These are phyloP conservation scores for Narthecium ossifragum DNA, from an alignment of 106 monocot species.

Conservation along the genomic window DNA sequence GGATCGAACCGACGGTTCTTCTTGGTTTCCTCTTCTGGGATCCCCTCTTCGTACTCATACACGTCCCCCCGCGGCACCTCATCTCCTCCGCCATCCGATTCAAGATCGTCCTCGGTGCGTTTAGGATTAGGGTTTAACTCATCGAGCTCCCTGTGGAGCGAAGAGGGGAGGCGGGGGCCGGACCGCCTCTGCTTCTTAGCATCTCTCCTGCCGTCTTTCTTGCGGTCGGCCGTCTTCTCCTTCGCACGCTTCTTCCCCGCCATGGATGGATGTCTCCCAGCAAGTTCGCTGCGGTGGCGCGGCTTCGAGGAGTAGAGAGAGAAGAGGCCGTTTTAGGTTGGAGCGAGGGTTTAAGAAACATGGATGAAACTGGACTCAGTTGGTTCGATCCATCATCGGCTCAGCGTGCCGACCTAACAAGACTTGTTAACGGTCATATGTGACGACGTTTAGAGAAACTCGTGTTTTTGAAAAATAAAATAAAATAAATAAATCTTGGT, in stretches of 20 bases:
- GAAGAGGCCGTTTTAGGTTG: no score
- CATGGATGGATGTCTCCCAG: no score
- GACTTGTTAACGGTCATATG: no score
- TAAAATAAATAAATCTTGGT: no score
- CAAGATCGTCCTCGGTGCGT: slow-evolving; percentile 11
- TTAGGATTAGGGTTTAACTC: no score
- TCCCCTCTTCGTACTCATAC: slow-evolving; percentile 77
- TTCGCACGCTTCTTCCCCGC: slow-evolving; percentile 14
- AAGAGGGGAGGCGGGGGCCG: slow-evolving; percentile 66
- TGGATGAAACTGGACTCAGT: no score
- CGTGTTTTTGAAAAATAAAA: no score
- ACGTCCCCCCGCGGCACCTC: slow-evolving; percentile 21
- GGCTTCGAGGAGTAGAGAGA: slow-evolving; percentile 3
- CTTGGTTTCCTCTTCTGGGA: slow-evolving; percentile 65
- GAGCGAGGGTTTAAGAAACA: no score
- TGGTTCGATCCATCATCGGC: no score
- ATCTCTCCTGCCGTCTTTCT: slow-evolving; percentile 7
- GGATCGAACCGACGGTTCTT: slow-evolving; percentile 83
- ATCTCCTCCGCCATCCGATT: slow-evolving; percentile 7
- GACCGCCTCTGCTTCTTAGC: slow-evolving; percentile 8
- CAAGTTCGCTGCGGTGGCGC: no score
- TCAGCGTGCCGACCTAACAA: no score
- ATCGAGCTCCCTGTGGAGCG: slow-evolving; percentile 46
- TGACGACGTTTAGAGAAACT: no score
- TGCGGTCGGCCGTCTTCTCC: slow-evolving; percentile 3